A percentile compares a stretch with the other conserved stretches of the same genome.
phyloP scores from a whole-genome alignment of 1,284 basidiomycete genomes.

The Sanghuangporus weigelae region DNA sequence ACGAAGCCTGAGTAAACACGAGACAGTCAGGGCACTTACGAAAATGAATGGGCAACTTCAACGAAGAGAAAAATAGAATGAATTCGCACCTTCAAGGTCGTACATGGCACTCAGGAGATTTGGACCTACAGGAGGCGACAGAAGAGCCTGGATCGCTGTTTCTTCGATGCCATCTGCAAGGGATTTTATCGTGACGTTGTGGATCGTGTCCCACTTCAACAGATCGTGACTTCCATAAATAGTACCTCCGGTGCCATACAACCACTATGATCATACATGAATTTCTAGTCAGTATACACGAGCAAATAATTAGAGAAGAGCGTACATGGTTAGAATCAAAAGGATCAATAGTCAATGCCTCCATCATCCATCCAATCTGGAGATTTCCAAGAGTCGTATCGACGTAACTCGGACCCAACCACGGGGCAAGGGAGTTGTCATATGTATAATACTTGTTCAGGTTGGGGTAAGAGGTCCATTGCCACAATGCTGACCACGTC shows the following conservation, averaged over 20 bases:
- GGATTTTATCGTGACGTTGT: slow-evolving; percentile 54
- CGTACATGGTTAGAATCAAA: slow-evolving; percentile 51
- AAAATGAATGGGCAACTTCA: neutral
- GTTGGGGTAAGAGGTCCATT: slow-evolving; percentile 34
- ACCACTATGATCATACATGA: slow-evolving; percentile 2
- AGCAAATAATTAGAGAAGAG: neutral
- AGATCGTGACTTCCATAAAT: slow-evolving; percentile 55
- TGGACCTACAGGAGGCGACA: slow-evolving; percentile 46
- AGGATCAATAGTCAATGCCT: slow-evolving; percentile 53
- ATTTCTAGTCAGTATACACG: neutral
- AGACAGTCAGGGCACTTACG: neutral
- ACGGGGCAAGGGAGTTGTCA: slow-evolving; percentile 49
- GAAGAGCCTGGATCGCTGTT: slow-evolving; percentile 47
- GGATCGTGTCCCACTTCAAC: slow-evolving; percentile 49
- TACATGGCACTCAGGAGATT: slow-evolving; percentile 52
- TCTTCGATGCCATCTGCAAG: slow-evolving; percentile 62
- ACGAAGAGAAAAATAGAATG: neutral
- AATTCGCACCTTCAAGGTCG: slow-evolving; percentile 40
- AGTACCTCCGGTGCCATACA: slow-evolving; percentile 60
- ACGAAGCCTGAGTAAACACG: slow-evolving; percentile 36
- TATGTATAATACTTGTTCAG: slow-evolving; percentile 52
- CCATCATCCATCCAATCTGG: slow-evolving; percentile 36
- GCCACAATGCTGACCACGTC: slow-evolving; percentile 54
- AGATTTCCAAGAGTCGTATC: slow-evolving; percentile 33
- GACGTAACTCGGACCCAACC: slow-evolving; percentile 46